phyloP scores from a whole-genome alignment of 2,329 filamentous ascomycete species.

The Phaeosphaeriaceae sp. region DNA sequence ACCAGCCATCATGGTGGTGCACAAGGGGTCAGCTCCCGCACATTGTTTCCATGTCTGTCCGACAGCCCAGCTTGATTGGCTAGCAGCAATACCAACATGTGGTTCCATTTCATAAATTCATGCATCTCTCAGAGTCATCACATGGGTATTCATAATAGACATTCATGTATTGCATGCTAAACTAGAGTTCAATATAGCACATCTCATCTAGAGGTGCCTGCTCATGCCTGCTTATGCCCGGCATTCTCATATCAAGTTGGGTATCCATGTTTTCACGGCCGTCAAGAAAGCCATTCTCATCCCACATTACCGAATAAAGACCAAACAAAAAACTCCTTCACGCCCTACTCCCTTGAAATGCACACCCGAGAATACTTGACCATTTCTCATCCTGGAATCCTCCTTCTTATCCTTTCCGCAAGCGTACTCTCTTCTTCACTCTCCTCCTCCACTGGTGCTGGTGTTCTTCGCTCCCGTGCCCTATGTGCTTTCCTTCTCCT shows the following conservation, averaged over 20 bases:
- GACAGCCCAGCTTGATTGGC: conserved; percentile 14
- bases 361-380: conserved; percentile 1
- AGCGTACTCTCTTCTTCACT: conserved; percentile 31
- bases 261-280: conserved; percentile 34
- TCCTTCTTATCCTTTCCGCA: conserved; percentile 36
- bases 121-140: neutral
- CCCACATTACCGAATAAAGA: conserved; percentile 9
- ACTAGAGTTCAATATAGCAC: neutral
- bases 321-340: conserved; percentile 8
- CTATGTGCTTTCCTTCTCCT: conserved; percentile 71
- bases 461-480: conserved; percentile 71
- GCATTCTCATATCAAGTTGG: conserved; percentile 21
- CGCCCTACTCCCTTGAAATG: conserved; percentile 13
- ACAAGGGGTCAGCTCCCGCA: conserved; percentile 11
- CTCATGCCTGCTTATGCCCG: neutral
- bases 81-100: conserved; percentile 1
- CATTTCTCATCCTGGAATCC: conserved; percentile 20
- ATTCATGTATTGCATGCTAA: neutral
- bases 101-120: neutral
- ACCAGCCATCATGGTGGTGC: conserved; percentile 1
- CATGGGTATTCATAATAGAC: no score
- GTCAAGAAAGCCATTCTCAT: conserved; percentile 28
- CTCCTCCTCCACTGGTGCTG: conserved; percentile 70
- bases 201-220: neutral
- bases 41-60: conserved; percentile 13